These are phyloP conservation scores for Xerocomellus intermedius DNA, from an alignment of 768 basidiomycete genomes.

Conservation along the genomic window DNA sequence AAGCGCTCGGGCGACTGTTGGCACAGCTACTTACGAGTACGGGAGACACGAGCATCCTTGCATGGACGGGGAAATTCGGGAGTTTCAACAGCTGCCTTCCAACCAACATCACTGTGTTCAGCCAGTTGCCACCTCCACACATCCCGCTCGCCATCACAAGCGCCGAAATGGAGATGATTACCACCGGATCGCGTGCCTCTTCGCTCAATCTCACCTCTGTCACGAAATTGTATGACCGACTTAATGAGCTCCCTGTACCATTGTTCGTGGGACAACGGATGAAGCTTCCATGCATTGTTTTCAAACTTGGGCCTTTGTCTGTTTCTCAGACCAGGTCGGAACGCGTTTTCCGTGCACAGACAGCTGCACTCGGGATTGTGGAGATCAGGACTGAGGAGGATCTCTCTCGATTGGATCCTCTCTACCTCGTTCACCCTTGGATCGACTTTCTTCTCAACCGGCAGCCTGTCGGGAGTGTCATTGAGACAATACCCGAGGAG, in stretches of 20 bases:
- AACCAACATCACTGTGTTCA: neutral
- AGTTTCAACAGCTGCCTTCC: slow-evolving; percentile 9
- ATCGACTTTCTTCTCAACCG: neutral
- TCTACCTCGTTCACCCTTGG: neutral
- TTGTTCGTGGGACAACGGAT: neutral
- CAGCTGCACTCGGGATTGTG: neutral
- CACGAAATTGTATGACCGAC: no score
- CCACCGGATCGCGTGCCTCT: neutral
- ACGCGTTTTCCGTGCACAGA: neutral
- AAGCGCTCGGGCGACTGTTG: slow-evolving; percentile 5
- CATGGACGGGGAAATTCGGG: slow-evolving; percentile 3
- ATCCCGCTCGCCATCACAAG: neutral
- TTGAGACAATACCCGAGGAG: neutral
- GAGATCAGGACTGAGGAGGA: neutral
- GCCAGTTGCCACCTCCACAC: neutral
- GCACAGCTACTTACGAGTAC: slow-evolving; percentile 1
- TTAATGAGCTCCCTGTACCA: neutral
- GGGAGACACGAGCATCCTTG: slow-evolving; percentile 2
- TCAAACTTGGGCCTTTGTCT: neutral
- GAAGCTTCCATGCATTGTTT: slow-evolving; percentile 8
- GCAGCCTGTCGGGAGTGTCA: neutral
- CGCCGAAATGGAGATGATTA: neutral
- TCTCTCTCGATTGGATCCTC: neutral
- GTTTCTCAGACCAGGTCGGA: neutral
- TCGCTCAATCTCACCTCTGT: no score